Evolutionary conservation across 768 basidiomycete species (phyloP), one percentile per base, ranked within the genome.

Genomic region (Naganishia vaughanmartiniae): DNA sequence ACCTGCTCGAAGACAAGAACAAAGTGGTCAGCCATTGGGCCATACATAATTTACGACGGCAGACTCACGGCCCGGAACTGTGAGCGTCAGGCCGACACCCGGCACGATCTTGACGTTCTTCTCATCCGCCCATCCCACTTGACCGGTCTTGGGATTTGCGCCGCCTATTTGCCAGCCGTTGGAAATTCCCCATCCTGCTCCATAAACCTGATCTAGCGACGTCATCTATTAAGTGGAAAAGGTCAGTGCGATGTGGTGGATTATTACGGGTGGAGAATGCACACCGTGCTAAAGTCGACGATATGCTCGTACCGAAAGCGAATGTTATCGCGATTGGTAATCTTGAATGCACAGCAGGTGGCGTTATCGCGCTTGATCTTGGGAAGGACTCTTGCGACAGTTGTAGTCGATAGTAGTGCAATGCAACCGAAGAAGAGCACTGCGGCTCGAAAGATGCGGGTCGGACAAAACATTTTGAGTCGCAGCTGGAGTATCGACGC

Each of bases 311-410:
- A 54, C 3, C n/a, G 53, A 15, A 24, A 54, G 15, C 53, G 53
- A 30, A 4, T 54, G 15, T 54, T 54, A 3, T 17, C 28, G 1
- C 53, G 53, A 54, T 54, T 54, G 53, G 53, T 54, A 3, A 54
- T 11, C 53, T 54, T 12, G 53, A 9, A 54, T 11, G 15, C 6
- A 9, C n/a, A 5, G 53, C 53, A 54, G 1, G 15, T 15, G 9
- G 12, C 17, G 53, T 54, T 54, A 24, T 54, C 53, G 4, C 53
- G 11, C n/a, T 54, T 54, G 12, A 54, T n/a, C 15, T 54, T 54
- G n/a, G 53, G 53, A 30, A 54, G 53, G 12, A 54, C 53, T 54
- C 53, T 54, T 24, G 53, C 53, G n/a, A 42, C 36, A 36, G 48
- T 10, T 3, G 24, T 54, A 10, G 12, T 24, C 15, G 53, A 30